Evolutionary conservation across 108 stramenopile genomes (phyloP), one percentile per base, ranked within the genome.

Genomic region (Skeletonema marinoi): DNA sequence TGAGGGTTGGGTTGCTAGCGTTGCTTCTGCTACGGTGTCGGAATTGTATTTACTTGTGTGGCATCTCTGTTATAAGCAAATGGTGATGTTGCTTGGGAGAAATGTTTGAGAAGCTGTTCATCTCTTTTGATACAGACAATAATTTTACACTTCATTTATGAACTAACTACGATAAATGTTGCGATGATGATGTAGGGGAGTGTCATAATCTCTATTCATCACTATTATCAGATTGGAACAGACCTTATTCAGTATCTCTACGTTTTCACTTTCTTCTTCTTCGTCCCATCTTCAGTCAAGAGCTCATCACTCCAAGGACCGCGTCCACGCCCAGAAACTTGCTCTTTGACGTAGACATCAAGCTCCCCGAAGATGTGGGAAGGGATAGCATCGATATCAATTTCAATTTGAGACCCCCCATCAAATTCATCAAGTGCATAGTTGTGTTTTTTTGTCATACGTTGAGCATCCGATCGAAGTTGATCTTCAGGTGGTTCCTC

Each of bases 311-410:
- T 78, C 82, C 82, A 83, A 4, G 82, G 65, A 41, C 82, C 82
- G 19, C 73, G 67, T 14, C 82, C 82, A 17, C 82, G 66, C n/a
- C 76, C 82, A 16, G 68, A 36, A 12, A 78, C 76, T 63, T 83
- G 73, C 14, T 83, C 82, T 59, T 74, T 83, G 5, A 83, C 78
- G 60, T 88, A 95, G 21, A 75, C 61, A 68, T 93, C 89, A 29
- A 98, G 71, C 25, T 90, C 86, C 51, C 74, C 82, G 83, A 98
- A 98, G n/a, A 88, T 84, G 6, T 84, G 69, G 5, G 89, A 56
- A 10, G 91, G 87, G 11, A 98, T 88, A 21, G 70, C 82, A 82
- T 98, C 97, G 29, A 97, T 82, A 73, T 97, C 96, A 56, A 98
- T 88, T 86, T 97, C 96, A 30, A 97, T 83, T 42, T 92, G 85